Evolutionary conservation across 2,329 filamentous ascomycete species (phyloP).

Genomic region (Arthroderma sp.): DNA sequence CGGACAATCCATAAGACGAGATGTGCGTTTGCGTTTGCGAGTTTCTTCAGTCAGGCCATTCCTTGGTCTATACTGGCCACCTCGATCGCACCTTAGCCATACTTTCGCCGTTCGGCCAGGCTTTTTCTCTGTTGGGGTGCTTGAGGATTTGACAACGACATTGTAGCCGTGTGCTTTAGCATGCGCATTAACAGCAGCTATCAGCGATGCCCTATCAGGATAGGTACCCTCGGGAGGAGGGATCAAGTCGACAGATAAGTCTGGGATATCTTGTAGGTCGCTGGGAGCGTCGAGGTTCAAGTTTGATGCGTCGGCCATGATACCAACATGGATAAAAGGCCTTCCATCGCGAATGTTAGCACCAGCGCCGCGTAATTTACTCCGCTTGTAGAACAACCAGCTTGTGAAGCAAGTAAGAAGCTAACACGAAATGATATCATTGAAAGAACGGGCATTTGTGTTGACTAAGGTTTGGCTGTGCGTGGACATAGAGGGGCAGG

Average conservation of each 20-base stretch:
- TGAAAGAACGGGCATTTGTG: neutral
- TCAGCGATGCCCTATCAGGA: conserved; percentile 28
- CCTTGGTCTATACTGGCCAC: conserved; percentile 32
- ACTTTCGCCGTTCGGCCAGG: conserved; percentile 32
- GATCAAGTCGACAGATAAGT: conserved; percentile 29
- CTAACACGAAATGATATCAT: neutral
- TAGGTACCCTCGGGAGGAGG: conserved; percentile 32
- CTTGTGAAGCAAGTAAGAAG: neutral
- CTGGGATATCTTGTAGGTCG: conserved; percentile 33
- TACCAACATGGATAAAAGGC: conserved; percentile 9
- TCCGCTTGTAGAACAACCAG: neutral
- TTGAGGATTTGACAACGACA: conserved; percentile 34
- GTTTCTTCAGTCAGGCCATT: conserved; percentile 34
- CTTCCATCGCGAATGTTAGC: conserved; percentile 3
- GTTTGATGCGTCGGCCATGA: conserved; percentile 30
- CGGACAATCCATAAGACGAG: conserved; percentile 32
- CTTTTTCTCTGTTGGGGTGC: conserved; percentile 33
- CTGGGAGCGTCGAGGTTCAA: conserved; percentile 33
- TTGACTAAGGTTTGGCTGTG: conserved; percentile 1
- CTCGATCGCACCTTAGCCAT: conserved; percentile 33
- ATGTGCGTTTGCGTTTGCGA: conserved; percentile 30
- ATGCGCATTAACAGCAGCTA: conserved; percentile 29
- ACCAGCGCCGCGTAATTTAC: conserved; percentile 2
- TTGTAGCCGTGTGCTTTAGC: conserved; percentile 33
- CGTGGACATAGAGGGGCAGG: conserved; percentile 1